These are phyloP conservation scores for Ceratocystis cubensis DNA, from an alignment of 2,329 filamentous ascomycete genomes.

Conservation along the genomic window DNA sequence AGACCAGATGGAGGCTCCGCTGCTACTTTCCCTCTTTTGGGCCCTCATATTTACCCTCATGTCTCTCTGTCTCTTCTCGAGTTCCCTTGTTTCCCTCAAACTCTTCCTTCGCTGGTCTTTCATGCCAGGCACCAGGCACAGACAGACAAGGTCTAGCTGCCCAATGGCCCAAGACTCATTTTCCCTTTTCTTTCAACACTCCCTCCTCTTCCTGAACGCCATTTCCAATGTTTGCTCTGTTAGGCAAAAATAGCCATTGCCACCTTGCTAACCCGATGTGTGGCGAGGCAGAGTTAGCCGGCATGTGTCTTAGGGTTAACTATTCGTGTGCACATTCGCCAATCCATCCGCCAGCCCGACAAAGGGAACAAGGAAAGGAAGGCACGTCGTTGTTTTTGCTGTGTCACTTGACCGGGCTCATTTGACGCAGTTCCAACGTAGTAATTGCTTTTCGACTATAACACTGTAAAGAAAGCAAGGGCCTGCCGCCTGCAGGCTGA, in stretches of 20 bases:
- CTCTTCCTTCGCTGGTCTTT: conserved; percentile 2
- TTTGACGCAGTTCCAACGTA: neutral
- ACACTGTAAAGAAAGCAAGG: conserved; percentile 4
- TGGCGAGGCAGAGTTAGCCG: neutral
- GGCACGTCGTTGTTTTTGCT: conserved; percentile 3
- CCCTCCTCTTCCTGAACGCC: neutral
- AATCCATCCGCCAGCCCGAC: neutral
- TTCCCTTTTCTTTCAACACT: neutral
- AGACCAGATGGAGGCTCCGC: neutral
- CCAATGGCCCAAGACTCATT: neutral
- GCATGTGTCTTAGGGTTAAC: neutral
- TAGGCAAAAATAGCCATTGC: neutral
- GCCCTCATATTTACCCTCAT: neutral
- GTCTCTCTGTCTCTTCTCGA: neutral
- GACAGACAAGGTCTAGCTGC: neutral
- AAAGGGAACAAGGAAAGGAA: neutral
- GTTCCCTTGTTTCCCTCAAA: neutral
- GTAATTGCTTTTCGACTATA: neutral
- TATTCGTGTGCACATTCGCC: neutral
- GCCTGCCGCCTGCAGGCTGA: conserved; percentile 4
- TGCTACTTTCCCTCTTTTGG: neutral
- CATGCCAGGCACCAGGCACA: conserved; percentile 2
- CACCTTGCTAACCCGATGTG: neutral
- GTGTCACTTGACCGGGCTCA: conserved; percentile 1
- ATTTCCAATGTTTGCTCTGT: neutral